Evolutionary conservation across 192 early-diverging fungal species (phyloP).

Genomic region (Coemansia sp.): DNA sequence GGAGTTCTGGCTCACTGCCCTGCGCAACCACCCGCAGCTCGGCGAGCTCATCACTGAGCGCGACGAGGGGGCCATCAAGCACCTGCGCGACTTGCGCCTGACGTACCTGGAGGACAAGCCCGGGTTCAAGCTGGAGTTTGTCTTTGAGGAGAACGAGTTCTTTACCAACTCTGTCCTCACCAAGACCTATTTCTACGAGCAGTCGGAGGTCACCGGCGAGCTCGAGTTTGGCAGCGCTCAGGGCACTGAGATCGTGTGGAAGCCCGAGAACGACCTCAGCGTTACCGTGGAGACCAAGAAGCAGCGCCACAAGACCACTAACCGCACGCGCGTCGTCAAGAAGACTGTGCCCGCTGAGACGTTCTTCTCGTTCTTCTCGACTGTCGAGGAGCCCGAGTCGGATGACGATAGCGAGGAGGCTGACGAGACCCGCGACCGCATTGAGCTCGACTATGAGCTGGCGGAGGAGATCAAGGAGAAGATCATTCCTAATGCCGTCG

Average conservation of each 20-base stretch:
- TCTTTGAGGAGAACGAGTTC: slow-evolving; percentile 83
- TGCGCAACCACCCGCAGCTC: slow-evolving; percentile 83
- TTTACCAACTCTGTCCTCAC: slow-evolving; percentile 84
- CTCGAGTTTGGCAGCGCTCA: slow-evolving; percentile 90
- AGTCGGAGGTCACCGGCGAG: slow-evolving; percentile 76
- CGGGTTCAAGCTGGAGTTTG: slow-evolving; percentile 94
- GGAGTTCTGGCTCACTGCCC: slow-evolving; percentile 92
- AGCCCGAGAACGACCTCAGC: slow-evolving; percentile 93
- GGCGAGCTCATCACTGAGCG: slow-evolving; percentile 84
- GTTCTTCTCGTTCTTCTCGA: slow-evolving; percentile 96
- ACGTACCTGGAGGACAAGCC: slow-evolving; percentile 80
- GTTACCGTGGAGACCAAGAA: slow-evolving; percentile 96
- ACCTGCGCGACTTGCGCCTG: slow-evolving; percentile 85
- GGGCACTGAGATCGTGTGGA: slow-evolving; percentile 92
- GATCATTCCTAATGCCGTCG: slow-evolving; percentile 91
- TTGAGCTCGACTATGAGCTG: slow-evolving; percentile 94
- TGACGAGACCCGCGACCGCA: slow-evolving; percentile 77
- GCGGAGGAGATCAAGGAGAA: slow-evolving; percentile 99
- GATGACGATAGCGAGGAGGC: slow-evolving; percentile 72
- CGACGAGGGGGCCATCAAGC: slow-evolving; percentile 87
- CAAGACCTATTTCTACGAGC: slow-evolving; percentile 94
- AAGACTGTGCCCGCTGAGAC: slow-evolving; percentile 93
- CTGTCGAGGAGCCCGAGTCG: slow-evolving; percentile 70
- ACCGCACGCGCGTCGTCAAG: slow-evolving; percentile 98
- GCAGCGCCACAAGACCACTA: slow-evolving; percentile 98